These are phyloP conservation scores for Cladosporium sp. DNA, from an alignment of 2,329 filamentous ascomycete genomes.

Conservation along the genomic window DNA sequence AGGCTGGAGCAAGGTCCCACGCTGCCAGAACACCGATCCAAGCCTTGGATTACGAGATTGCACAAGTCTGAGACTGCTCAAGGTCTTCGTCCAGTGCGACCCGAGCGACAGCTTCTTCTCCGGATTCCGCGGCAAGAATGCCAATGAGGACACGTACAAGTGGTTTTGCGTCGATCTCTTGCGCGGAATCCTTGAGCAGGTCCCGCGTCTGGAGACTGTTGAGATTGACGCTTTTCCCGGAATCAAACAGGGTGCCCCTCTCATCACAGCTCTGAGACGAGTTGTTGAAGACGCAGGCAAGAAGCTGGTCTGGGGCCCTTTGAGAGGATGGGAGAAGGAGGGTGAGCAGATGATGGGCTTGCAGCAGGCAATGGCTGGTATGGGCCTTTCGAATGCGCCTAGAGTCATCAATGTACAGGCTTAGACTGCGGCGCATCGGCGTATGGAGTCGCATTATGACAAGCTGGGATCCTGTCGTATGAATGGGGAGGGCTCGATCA, in stretches of 20 bases:
- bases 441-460: not conserved
- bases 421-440: not conserved
- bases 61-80: conserved; percentile 54
- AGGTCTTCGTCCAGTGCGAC: conserved; percentile 69
- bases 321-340: conserved; percentile 54
- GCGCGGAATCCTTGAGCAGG: conserved; percentile 50
- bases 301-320: conserved; percentile 62
- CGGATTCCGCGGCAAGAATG: conserved; percentile 54
- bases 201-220: conserved; percentile 55
- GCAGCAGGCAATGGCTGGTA: conserved; percentile 16
- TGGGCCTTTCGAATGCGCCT: conserved; percentile 13
- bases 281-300: conserved; percentile 47
- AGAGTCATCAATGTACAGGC: conserved; percentile 18
- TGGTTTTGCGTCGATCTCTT: conserved; percentile 59
- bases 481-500: too few species aligned
- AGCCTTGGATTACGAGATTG: conserved; percentile 62
- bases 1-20: conserved; percentile 67
- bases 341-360: conserved; percentile 14
- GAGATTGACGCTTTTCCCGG: conserved; percentile 67
- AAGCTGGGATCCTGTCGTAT: too few species aligned
- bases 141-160: conserved; percentile 66
- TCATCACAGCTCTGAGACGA: conserved; percentile 36
- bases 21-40: conserved; percentile 64
- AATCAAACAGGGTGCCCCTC: conserved; percentile 59
- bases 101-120: conserved; percentile 61